Base-by-base conservation (phyloP, 306 rosid species). In the Begonia peltatifolia region DNA sequence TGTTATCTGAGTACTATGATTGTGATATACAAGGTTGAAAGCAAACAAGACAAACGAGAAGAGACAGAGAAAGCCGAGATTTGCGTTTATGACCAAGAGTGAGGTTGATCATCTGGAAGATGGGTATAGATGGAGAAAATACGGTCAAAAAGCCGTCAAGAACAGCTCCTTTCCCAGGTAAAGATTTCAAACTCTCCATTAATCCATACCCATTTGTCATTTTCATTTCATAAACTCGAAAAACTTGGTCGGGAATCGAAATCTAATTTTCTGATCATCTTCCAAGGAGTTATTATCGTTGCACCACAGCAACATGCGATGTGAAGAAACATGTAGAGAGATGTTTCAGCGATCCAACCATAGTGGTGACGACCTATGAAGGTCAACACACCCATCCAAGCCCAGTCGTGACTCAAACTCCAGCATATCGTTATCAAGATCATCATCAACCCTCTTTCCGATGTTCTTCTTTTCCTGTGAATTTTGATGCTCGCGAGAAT, bases 81-180 rank as follows among this genome's bases (percentile, higher is more conserved):
- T 86, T 51, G 94, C 94, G n/a, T 90, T 90, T 77, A 86, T 83
- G 99, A 90, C 99, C 3, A 90, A 79, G 74, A 86, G 99, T 61
- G 92, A 90, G 76, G 95, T 90, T 10, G 99, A 90, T 83, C 95
- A 83, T 79, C 79, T 90, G 38, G 99, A 90, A 79, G 99, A 90
- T 71, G 99, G 99, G 15, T 90, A 86, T 63, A 78, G 99, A 76
- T 90, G 99, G 99, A 86, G 95, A 68, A 90, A 90, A 76, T 90
- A 90, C 77, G 99, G 99, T 54, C 99, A 90, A 68, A 90, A 90
- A 63, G 94, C 95, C 20, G 99, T 86, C 5, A 90, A 90, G 66
- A 79, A 90, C 71, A 90, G 94, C 92, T 82, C 94, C 62, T 80
- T 78, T 54, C 99, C 99, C 14, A 83, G 99, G 99, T 86, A 68